Conservation (phyloP, 345 rosid species). For the Tarenaya hassleriana region DNA sequence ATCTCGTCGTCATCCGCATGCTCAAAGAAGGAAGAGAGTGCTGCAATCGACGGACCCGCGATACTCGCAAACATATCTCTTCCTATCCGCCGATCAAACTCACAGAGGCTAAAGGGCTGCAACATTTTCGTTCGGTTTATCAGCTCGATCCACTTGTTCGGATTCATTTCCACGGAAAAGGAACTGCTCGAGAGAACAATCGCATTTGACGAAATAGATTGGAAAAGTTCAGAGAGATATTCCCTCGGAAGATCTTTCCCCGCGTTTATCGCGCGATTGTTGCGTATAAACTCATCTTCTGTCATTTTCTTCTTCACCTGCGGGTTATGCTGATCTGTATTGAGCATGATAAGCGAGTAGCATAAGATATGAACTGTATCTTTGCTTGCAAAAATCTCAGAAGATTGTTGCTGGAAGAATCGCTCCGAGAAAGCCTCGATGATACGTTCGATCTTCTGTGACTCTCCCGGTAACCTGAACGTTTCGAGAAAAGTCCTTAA, state of each 20-base stretch:
- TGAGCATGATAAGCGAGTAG: conserved; percentile 92
- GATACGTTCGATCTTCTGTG: conserved; percentile 82
- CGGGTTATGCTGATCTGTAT: conserved; percentile 88
- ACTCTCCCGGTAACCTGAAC: conserved; percentile 82
- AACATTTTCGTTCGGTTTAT: conserved; percentile 45
- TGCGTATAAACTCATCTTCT: conserved; percentile 86
- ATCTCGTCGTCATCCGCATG: conserved; percentile 85
- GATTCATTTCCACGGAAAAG: conserved; percentile 55
- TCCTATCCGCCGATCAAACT: conserved; percentile 63
- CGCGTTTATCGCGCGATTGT: conserved; percentile 76
- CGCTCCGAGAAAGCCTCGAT: conserved; percentile 75
- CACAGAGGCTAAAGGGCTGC: conserved; percentile 43
- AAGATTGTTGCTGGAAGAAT: conserved; percentile 61
- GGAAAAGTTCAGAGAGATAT: conserved; percentile 73
- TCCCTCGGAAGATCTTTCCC: conserved; percentile 91
- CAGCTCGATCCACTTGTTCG: conserved; percentile 72
- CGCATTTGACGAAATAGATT: conserved; percentile 57
- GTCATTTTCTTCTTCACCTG: conserved; percentile 95
- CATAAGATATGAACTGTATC: conserved; percentile 70
- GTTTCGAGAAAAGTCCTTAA: conserved; percentile 71
- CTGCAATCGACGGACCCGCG: conserved; percentile 81
- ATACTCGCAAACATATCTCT: conserved; percentile 85
- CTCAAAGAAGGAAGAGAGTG: conserved; percentile 80
- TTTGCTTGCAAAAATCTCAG: conserved; percentile 61
- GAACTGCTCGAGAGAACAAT: conserved; percentile 49